Percentiles rank a stretch among this genome's conserved stretches.
Evolutionary conservation across 2,329 filamentous ascomycete species (phyloP).

Genomic region (Fusarium avenaceum): DNA sequence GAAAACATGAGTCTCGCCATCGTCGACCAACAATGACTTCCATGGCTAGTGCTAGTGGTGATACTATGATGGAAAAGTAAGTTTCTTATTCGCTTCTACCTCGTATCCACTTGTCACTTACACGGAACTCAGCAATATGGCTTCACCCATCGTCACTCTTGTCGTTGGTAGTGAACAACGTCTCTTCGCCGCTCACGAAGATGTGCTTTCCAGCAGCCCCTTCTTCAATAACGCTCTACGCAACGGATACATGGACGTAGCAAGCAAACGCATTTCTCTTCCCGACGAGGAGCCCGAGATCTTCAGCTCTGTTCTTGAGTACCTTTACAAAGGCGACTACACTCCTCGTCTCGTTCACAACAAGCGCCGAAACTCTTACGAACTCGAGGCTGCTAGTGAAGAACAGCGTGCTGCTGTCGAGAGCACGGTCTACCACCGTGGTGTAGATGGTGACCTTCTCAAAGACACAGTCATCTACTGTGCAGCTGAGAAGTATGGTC

Average conservation of each 20-base stretch:
- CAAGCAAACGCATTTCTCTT: conserved; percentile 78
- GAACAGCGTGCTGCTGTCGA: conserved; percentile 64
- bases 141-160: conserved; percentile 82
- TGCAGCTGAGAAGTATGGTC: conserved; percentile 84
- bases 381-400: conserved; percentile 74
- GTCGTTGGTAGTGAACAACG: conserved; percentile 85
- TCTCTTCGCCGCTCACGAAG: conserved; percentile 92
- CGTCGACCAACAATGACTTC: conserved; percentile 65
- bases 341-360: conserved; percentile 86
- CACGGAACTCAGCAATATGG: conserved; percentile 59
- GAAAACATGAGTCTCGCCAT: conserved; percentile 64
- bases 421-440: conserved; percentile 77
- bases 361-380: conserved; percentile 84
- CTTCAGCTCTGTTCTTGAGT: conserved; percentile 91
- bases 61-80: conserved; percentile 61
- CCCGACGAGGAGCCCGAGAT: conserved; percentile 91
- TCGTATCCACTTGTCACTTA: conserved; percentile 1
- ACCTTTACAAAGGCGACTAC: conserved; percentile 94
- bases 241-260: conserved; percentile 53
- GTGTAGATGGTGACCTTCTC: conserved; percentile 75
- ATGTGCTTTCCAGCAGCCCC: conserved; percentile 81
- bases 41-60: conserved; percentile 55
- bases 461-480: conserved; percentile 95
- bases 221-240: conserved; percentile 72
- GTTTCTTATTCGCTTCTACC: conserved; percentile 31